Evolutionary conservation across 805 yeast genomes (phyloP), one percentile per base, ranked within the genome.

Genomic region (Torulaspora gathmanii): DNA sequence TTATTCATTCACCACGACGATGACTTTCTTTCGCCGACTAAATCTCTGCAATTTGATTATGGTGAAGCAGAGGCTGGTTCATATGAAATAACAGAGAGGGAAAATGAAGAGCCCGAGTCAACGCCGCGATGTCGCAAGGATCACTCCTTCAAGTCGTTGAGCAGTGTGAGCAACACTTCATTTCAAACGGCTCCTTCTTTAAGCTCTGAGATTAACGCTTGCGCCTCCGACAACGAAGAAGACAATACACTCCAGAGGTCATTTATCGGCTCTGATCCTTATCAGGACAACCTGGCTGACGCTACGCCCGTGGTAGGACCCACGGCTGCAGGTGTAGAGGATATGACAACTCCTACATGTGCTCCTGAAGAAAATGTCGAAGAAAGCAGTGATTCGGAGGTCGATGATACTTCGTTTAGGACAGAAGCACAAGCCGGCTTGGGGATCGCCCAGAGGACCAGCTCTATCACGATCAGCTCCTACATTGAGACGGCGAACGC

Each of bases 381-480:
- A 16, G 34, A 16, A 19, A 29, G 30, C 17, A 11, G 26, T 16
- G 31, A 31, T 13, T 23, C 44, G 4, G 42, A 38, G 15, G 42
- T 33, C 6, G 45, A 36, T 34, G 27, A 16, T n/a, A 22, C 39
- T 30, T 13, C 27, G 22, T 16, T 28, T 6, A 26, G 36, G n/a
- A 33, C 27, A 16, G 46, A 48, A 31, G 48, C 47, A 8, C 44
- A 41, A 29, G 44, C 46, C 20, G 51, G 51, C 5, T 26, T 48
- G 22, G 51, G 51, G 5, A 29, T 48, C 5, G 46, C 25, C 12
- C 25, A 30, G n/a, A 36, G 37, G 12, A 30, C 30, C 33, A 40
- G 42, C 29, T n/a, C 15, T 5, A 39, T 38, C 15, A 48, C 45
- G 15, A 35, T 33, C 15, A 29, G 35, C 5, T 39, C 42, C 15